Evolutionary conservation across 805 yeast species (phyloP), one percentile per base, ranked within the genome.

Genomic region (Metschnikowia dekortorum): DNA sequence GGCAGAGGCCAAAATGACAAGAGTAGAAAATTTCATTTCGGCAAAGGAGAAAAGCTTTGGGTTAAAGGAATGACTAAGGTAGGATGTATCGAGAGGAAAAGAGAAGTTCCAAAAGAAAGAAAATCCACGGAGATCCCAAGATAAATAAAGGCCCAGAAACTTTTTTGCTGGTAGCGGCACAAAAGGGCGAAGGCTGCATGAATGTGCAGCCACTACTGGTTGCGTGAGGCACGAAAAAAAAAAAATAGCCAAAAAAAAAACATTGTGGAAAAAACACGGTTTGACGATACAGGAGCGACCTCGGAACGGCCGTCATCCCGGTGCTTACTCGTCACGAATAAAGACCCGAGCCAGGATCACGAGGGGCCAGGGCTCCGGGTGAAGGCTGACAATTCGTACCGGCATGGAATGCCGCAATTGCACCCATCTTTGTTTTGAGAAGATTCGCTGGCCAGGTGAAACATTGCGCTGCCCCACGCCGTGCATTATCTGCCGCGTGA

Each of bases 11-110:
- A 57, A 30, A 28, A 55, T 49, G 47, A 55, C 30, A 34, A 57
- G 56, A 22, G 59, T 42, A 41, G 59, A 42, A 35, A 50, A 51
- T 55, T 57, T 56, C 61, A 57, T 56, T 18, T 14, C 33, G 50
- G 45, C 37, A 26, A 31, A 38, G 41, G 39, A 32, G 3, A 33
- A 33, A 34, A 30, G 44, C 32, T 44, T 34, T n/a, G 32, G 14
- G 44, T 39, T 29, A 43, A 53, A 55, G 53, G 54, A 55, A 49
- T 46, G 53, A 53, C 52, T 42, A 33, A 39, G 52, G 54, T 54
- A 34, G 48, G 53, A 39, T 38, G 16, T 42, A 50, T 50, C 51
- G 53, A 51, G 39, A 30, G 46, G 54, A 44, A 44, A 48, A 53
- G 16, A 39, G 34, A 29, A 30, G 35, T 29, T 34, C 48, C 32